Percentiles rank a stretch among this genome's conserved stretches.
Evolutionary conservation across 495 filamentous ascomycete species (phyloP).

Genomic region (Annulohypoxylon nitens): DNA sequence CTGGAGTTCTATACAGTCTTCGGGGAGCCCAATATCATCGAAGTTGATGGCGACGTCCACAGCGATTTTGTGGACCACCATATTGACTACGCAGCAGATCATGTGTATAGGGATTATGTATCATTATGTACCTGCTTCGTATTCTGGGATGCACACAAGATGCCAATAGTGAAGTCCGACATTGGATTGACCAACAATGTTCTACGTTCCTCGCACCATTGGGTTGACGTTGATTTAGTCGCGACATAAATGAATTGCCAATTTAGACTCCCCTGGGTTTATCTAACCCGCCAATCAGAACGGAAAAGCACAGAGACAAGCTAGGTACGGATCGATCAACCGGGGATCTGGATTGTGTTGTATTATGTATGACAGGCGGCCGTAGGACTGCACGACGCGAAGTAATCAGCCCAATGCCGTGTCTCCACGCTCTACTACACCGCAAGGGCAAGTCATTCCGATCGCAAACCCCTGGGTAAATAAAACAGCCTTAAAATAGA

Average conservation of each 20-base stretch:
- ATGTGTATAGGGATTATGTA: slow-evolving; percentile 49
- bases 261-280: slow-evolving; percentile 5
- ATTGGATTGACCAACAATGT: neutral
- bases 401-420: slow-evolving; percentile 32
- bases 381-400: slow-evolving; percentile 24
- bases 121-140: slow-evolving; percentile 47
- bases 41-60: slow-evolving; percentile 15
- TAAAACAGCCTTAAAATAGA: slow-evolving; percentile 25
- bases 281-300: slow-evolving; percentile 31
- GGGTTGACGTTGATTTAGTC: slow-evolving; percentile 18
- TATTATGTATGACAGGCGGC: slow-evolving; percentile 45
- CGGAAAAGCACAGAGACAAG: neutral
- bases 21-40: slow-evolving; percentile 17
- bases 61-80: slow-evolving; percentile 14
- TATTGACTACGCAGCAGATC: slow-evolving; percentile 28
- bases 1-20: slow-evolving; percentile 16
- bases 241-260: slow-evolving; percentile 31
- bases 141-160: slow-evolving; percentile 31
- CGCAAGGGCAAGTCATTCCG: slow-evolving; percentile 21
- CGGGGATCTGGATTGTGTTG: slow-evolving; percentile 40
- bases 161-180: slow-evolving; percentile 18
- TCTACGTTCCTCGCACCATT: slow-evolving; percentile 4
- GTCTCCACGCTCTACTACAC: slow-evolving; percentile 16
- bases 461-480: slow-evolving; percentile 12
- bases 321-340: slow-evolving; percentile 30